phyloP scores from a whole-genome alignment of 2,329 filamentous ascomycete genomes.

The Talaromyces albobiverticillius region DNA sequence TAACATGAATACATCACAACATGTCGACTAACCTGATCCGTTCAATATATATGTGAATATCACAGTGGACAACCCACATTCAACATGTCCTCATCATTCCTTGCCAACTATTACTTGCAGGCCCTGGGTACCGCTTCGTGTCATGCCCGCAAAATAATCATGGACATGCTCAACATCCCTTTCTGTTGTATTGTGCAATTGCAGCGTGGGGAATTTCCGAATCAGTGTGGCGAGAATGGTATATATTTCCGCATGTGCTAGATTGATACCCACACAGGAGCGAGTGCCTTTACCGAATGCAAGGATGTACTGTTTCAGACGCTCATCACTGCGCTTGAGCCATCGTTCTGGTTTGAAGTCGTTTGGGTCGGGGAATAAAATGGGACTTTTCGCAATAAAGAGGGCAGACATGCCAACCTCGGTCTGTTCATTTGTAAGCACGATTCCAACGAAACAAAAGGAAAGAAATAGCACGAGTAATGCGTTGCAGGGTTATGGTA shows the following conservation, averaged over 20 bases:
- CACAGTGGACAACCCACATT: no score
- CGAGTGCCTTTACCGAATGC: constrained; percentile 21
- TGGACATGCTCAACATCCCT: constrained; percentile 19
- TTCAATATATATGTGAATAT: not conserved
- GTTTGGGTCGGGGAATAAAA: constrained; percentile 21
- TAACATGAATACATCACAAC: no score
- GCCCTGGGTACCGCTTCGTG: constrained; percentile 1
- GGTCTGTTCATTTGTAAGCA: not conserved
- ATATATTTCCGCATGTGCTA: constrained; percentile 25
- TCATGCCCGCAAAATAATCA: constrained; percentile 17
- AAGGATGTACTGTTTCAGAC: constrained; percentile 16
- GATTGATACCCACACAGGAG: constrained; percentile 27
- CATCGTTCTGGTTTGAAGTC: constrained; percentile 29
- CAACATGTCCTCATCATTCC: not conserved
- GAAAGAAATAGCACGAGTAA: not conserved
- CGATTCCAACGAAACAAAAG: not conserved
- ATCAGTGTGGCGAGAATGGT: constrained; percentile 18
- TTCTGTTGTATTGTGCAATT: constrained; percentile 17
- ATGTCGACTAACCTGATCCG: no score
- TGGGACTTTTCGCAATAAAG: constrained; percentile 15
- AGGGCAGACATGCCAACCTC: constrained; percentile 14
- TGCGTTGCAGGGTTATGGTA: not conserved
- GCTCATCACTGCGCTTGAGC: constrained; percentile 15
- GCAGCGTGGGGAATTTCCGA: constrained; percentile 12
- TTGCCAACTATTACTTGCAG: constrained; percentile 6